Conservation (phyloP, 176 grass and related monocot genomes). For the Carex kokanica region DNA sequence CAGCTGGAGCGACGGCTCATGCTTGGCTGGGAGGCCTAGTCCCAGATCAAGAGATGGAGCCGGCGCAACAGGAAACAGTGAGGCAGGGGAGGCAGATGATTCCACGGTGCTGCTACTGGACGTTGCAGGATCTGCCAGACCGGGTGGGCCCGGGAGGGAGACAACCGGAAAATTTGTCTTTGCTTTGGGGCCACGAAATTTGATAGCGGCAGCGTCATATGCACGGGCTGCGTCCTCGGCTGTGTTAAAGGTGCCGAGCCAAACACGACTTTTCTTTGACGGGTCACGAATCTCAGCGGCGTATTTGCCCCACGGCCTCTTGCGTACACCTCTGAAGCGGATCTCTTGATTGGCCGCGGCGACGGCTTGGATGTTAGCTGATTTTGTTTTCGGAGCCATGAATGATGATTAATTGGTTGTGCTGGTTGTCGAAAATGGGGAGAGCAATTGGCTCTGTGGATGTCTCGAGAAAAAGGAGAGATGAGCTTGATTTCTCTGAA, state of each 20-base stretch:
- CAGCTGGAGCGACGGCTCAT: constrained; percentile 31
- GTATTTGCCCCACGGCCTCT: constrained; percentile 81
- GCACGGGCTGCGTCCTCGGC: constrained; percentile 77
- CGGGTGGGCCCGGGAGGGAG: not conserved
- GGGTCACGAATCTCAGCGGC: constrained; percentile 95
- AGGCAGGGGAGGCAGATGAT: constrained; percentile 35
- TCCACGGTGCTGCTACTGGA: constrained; percentile 77
- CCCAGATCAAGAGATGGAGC: constrained; percentile 42
- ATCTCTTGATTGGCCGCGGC: constrained; percentile 34
- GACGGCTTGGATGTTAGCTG: not conserved
- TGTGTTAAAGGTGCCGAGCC: constrained; percentile 97
- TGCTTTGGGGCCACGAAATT: constrained; percentile 79
- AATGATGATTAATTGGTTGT: not conserved
- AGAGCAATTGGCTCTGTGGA: not conserved
- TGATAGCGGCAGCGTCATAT: constrained; percentile 75
- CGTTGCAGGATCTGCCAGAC: not conserved
- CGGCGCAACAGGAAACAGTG: not conserved
- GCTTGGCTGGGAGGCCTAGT: constrained; percentile 31
- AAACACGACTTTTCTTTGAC: constrained; percentile 62
- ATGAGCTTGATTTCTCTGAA: not conserved
- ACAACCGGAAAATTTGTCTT: constrained; percentile 74
- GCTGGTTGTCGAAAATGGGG: not conserved
- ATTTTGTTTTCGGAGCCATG: constrained; percentile 56
- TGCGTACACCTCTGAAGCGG: constrained; percentile 76
- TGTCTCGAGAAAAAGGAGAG: not conserved